A percentile compares a stretch with the other conserved stretches of the same genome.
Conservation (phyloP, 2,329 filamentous ascomycete genomes). For the Penicillium expansum region DNA sequence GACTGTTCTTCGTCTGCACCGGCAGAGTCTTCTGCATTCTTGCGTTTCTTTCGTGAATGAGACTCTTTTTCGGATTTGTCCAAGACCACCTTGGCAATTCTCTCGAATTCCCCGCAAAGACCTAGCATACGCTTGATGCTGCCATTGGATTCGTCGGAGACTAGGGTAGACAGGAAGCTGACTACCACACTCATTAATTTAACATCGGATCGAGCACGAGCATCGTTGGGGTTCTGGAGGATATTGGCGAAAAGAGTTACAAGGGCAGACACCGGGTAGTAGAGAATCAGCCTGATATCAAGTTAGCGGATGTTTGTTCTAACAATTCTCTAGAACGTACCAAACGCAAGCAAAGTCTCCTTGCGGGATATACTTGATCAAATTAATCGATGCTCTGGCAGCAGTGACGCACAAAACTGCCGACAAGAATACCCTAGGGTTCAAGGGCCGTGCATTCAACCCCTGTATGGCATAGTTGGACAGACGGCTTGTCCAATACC, state of each 20-base stretch:
- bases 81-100: slow-evolving; percentile 85
- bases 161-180: slow-evolving; percentile 82
- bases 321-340: slow-evolving; percentile 53
- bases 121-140: slow-evolving; percentile 91
- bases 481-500: slow-evolving; percentile 93
- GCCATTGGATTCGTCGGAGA: slow-evolving; percentile 83
- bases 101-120: slow-evolving; percentile 93
- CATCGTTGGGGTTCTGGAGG: slow-evolving; percentile 88
- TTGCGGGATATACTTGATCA: slow-evolving; percentile 94
- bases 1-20: slow-evolving; percentile 19
- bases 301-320: slow-evolving; percentile 11
- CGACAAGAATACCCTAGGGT: slow-evolving; percentile 91
- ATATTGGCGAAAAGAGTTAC: slow-evolving; percentile 97
- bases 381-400: slow-evolving; percentile 84
- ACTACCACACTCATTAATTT: slow-evolving; percentile 91
- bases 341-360: slow-evolving; percentile 94
- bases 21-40: slow-evolving; percentile 55
- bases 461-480: slow-evolving; percentile 96
- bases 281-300: slow-evolving; percentile 70
- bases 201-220: slow-evolving; percentile 81
- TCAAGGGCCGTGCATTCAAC: slow-evolving; percentile 83
- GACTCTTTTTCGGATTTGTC: slow-evolving; percentile 89
- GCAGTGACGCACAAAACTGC: slow-evolving; percentile 90
- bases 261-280: slow-evolving; percentile 92
- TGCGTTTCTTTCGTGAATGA: slow-evolving; percentile 77